Percentiles rank a stretch among this genome's conserved stretches.
Conservation (phyloP, 768 basidiomycete genomes). For the Cubamyces lactineus region DNA sequence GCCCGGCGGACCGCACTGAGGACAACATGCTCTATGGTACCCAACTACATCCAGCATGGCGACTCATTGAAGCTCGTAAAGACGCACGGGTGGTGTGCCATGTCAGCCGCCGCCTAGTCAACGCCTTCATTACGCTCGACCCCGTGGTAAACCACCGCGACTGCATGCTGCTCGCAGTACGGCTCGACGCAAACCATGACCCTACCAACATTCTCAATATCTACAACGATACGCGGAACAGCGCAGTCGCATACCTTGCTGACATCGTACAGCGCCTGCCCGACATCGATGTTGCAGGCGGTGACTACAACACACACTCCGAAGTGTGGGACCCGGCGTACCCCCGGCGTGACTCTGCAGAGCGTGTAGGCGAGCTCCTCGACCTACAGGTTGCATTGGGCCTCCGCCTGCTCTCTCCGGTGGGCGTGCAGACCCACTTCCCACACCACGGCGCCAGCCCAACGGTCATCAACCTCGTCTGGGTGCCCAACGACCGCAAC, state of each 20-base stretch:
- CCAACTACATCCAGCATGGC: no score
- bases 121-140: background rate
- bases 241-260: background rate
- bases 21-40: no score
- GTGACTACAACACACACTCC: conserved; percentile 7
- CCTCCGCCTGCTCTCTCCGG: conserved; percentile 1
- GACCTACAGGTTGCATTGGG: conserved; percentile 4
- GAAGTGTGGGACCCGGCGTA: background rate
- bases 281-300: background rate
- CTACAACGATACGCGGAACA: background rate
- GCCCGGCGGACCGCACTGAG: no score
- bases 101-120: background rate
- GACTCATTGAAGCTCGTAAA: no score
- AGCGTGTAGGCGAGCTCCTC: background rate
- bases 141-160: background rate
- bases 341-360: background rate
- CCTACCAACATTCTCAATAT: no score
- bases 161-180: no score
- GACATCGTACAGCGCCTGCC: background rate
- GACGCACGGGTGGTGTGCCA: conserved; percentile 3
- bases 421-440: background rate
- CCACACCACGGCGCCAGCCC: background rate
- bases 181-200: no score
- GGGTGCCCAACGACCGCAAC: background rate
- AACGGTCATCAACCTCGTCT: conserved; percentile 8